phyloP scores from a whole-genome alignment of 371 early-diverging fungal genomes.

The Funneliformis caledonium region DNA sequence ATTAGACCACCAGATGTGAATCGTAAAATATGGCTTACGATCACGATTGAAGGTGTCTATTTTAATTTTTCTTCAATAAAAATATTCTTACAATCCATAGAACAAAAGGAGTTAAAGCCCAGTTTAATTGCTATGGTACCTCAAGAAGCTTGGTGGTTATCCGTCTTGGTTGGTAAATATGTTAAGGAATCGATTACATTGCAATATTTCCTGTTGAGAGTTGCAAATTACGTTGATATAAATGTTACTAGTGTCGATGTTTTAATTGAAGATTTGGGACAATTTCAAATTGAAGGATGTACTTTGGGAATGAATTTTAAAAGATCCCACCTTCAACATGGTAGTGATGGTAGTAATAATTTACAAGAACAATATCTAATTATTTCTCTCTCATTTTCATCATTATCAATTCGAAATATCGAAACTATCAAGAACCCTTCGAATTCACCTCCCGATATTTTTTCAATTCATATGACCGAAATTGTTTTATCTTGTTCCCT shows the following conservation, averaged over 20 bases:
- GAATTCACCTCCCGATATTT: not conserved
- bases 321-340: no score
- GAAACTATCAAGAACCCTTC: not conserved
- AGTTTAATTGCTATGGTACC: slow-evolving; percentile 20
- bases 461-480: not conserved
- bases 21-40: slow-evolving; percentile 28
- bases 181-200: slow-evolving; percentile 26
- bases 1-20: not conserved
- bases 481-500: slow-evolving; percentile 29
- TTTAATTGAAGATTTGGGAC: slow-evolving; percentile 32
- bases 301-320: slow-evolving; percentile 6
- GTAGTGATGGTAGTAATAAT: no score
- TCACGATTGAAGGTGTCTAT: slow-evolving; percentile 14
- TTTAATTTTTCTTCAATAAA: slow-evolving; percentile 18
- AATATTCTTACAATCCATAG: not conserved
- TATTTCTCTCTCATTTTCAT: slow-evolving; percentile 11
- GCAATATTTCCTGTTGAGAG: slow-evolving; percentile 20
- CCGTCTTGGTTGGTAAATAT: slow-evolving; percentile 7
- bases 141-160: slow-evolving; percentile 39
- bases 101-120: not conserved
- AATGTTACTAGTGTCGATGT: not conserved
- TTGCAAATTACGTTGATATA: slow-evolving; percentile 24
- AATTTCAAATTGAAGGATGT: slow-evolving; percentile 10
- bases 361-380: not conserved
- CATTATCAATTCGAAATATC: slow-evolving; percentile 30